A percentile compares a stretch with the other conserved stretches of the same genome.
Conservation (phyloP, 2,329 filamentous ascomycete species). For the Pseudogymnoascus sp. region DNA sequence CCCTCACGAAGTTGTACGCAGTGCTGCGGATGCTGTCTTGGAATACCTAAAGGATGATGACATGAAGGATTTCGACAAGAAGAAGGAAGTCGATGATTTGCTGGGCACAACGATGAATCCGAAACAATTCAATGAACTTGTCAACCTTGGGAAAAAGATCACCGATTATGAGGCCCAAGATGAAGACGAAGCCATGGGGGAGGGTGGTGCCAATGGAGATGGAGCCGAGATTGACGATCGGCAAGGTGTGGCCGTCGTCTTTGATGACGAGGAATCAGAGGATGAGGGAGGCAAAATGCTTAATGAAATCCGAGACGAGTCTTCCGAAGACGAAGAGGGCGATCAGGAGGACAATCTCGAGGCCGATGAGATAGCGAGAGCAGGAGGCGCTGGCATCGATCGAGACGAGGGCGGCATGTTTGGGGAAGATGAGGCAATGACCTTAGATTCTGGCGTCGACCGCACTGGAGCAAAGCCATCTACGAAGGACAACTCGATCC, state of each 20-base stretch:
- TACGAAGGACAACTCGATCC: conserved; percentile 52
- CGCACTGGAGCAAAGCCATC: conserved; percentile 38
- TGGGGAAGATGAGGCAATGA: conserved; percentile 65
- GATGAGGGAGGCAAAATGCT: conserved; percentile 71
- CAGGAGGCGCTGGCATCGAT: conserved; percentile 41
- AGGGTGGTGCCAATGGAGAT: conserved; percentile 56
- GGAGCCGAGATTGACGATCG: conserved; percentile 82
- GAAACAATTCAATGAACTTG: conserved; percentile 93
- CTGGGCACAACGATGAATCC: conserved; percentile 72
- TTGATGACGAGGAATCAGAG: conserved; percentile 82
- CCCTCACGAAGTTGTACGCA: conserved; percentile 81
- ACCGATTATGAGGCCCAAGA: conserved; percentile 97
- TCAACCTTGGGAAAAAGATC: conserved; percentile 97
- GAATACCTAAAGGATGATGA: conserved; percentile 93
- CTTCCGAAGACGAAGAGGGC: conserved; percentile 69
- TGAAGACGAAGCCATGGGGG: conserved; percentile 80
- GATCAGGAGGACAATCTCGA: conserved; percentile 52
- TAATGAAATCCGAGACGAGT: conserved; percentile 81
- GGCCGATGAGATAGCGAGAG: conserved; percentile 41
- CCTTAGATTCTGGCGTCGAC: conserved; percentile 63
- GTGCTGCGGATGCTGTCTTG: conserved; percentile 83
- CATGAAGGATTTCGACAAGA: conserved; percentile 95
- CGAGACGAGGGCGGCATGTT: conserved; percentile 42
- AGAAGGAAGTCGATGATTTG: conserved; percentile 93
- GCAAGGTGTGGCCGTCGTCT: conserved; percentile 94